Evolutionary conservation across 75 land plant species (phyloP).

Genomic region (Sequoia sempervirens): DNA sequence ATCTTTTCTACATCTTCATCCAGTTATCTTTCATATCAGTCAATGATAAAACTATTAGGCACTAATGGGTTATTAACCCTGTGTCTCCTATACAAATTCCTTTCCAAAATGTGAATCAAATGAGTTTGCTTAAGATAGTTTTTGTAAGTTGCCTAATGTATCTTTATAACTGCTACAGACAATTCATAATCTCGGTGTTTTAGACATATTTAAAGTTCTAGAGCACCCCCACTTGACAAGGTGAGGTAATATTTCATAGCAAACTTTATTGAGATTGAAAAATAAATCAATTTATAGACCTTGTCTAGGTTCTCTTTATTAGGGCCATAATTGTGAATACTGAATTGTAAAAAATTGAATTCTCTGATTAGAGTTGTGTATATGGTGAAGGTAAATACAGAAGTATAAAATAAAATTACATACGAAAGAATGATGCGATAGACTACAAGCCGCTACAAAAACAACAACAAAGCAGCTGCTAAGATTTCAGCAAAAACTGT

Average conservation of each 20-base stretch:
- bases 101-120: neutral
- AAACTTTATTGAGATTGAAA: neutral
- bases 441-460: neutral
- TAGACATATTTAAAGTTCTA: neutral
- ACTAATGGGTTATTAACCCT: too few relatives aligned
- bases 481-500: neutral
- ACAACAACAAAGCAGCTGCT: neutral
- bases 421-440: slow-evolving; percentile 1
- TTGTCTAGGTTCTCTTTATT: neutral
- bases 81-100: neutral
- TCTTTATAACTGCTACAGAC: neutral
- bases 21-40: too few relatives aligned
- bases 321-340: neutral
- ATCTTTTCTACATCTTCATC: too few relatives aligned
- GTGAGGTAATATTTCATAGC: neutral
- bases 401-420: neutral
- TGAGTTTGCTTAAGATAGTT: neutral
- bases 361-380: neutral
- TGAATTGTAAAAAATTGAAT: neutral
- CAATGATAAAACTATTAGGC: too few relatives aligned
- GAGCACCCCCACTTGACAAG: neutral
- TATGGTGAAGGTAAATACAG: neutral
- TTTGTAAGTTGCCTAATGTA: neutral
- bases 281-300: neutral
- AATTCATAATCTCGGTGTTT: neutral